Evolutionary conservation across 1,284 basidiomycete species (phyloP).

Genomic region (Meira nashicola): DNA sequence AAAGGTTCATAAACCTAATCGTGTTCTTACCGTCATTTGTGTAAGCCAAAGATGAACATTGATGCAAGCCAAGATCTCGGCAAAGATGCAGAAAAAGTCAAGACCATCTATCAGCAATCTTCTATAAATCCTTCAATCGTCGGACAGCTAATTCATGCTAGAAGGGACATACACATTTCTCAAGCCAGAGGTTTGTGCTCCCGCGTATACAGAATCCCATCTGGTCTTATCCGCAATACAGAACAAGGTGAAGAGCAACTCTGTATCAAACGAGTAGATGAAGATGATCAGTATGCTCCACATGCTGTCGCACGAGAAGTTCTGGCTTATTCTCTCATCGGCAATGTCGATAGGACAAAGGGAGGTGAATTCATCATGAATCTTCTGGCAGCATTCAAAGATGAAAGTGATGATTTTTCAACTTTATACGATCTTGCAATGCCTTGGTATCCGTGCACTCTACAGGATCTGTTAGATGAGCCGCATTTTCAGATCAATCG

Average conservation of each 20-base stretch:
- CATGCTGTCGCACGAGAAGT: conserved; percentile 32
- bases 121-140: background rate
- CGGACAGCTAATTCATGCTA: background rate
- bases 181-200: background rate
- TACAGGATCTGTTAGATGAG: conserved; percentile 21
- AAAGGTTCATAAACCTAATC: no score
- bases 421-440: conserved; percentile 24
- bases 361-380: conserved; percentile 7
- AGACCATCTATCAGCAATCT: no score
- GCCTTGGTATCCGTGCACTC: conserved; percentile 30
- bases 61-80: no score
- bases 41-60: no score
- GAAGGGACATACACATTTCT: background rate
- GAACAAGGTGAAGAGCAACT: conserved; percentile 1
- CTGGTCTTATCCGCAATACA: background rate
- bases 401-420: conserved; percentile 32
- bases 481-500: background rate
- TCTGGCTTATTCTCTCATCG: conserved; percentile 12
- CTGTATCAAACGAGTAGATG: conserved; percentile 34
- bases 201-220: background rate
- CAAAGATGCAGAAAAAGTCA: no score
- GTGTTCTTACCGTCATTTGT: no score
- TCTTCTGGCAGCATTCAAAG: conserved; percentile 32
- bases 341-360: conserved; percentile 3
- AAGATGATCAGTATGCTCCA: conserved; percentile 35